A percentile compares a stretch with the other conserved stretches of the same genome.
Conservation (phyloP, 345 rosid genomes). For the Moricandia moricandioides region DNA sequence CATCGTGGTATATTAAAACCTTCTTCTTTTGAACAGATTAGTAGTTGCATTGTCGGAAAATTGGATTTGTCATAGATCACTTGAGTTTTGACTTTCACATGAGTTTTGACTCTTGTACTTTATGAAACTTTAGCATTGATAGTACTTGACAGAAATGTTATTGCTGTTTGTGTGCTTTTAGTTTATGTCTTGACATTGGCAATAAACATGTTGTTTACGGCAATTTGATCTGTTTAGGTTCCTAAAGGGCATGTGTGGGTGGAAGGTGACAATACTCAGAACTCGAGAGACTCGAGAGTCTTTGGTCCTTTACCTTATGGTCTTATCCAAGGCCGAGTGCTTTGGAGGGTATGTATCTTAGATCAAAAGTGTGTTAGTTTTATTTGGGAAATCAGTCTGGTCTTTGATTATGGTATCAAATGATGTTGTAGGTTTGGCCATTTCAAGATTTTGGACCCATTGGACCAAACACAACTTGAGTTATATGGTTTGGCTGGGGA, state of each 20-base stretch:
- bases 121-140: not conserved
- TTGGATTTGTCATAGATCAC: no score
- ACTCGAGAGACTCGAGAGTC: constrained; percentile 62
- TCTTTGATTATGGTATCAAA: not conserved
- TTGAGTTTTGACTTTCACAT: no score
- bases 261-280: constrained; percentile 57
- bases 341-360: constrained; percentile 52
- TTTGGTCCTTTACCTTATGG: constrained; percentile 78
- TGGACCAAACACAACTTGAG: constrained; percentile 2
- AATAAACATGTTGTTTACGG: not conserved
- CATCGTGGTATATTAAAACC: not conserved
- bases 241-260: constrained; percentile 57
- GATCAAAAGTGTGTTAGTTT: not conserved
- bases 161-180: not conserved
- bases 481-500: not conserved
- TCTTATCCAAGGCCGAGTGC: constrained; percentile 59
- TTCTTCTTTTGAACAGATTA: not conserved
- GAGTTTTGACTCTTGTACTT: not conserved
- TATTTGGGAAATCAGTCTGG: not conserved
- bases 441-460: constrained; percentile 48
- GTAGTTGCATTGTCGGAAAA: not conserved
- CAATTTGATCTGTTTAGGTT: constrained; percentile 38
- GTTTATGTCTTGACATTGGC: not conserved
- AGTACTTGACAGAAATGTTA: not conserved
- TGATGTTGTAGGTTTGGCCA: constrained; percentile 53